Base-by-base conservation (phyloP, 208 protist genomes). In the Trichomonas tenax region DNA sequence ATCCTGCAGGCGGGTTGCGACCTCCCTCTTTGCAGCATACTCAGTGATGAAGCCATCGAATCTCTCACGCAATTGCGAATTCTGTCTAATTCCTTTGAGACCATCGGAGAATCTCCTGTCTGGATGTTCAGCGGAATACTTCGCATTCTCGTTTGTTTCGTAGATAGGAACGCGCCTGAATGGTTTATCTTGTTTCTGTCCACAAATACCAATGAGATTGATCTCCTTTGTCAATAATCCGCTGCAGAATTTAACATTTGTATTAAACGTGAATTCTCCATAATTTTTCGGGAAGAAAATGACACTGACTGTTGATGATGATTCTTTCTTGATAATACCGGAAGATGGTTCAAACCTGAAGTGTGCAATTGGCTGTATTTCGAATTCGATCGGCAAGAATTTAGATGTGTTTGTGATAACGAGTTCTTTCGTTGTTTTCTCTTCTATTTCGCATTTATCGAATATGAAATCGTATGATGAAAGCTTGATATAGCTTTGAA, bases 221-320 rank as follows among this genome's bases (percentile, higher is more conserved):
- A 89, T 89, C 10, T 89, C 17, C 38, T 89, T 89, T 21, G 10
- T 31, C 31, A 89, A 17, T 46, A 89, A 89, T 31, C 38, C 38
- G 23, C 40, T 38, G 17, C 9, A n/a, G 46, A 89, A 89, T 10
- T 31, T 46, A 31, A 89, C 82, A 89, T 44, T 31, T 23, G 82
- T 89, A 23, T 89, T 41, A 8, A 40, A 31, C 3, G 45, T 46
- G 40, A 58, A 93, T 38, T n/a, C 44, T 0, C 86, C 86, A 21
- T 38, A 93, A 93, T 93, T 93, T 93, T 51, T 48, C 3, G 86
- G 86, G 31, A 38, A 93, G 44, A 93, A 93, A 58, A 51, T 93
- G 6, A 93, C 45, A 34, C 34, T 93, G 1, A 93, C n/a, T 2
- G n/a, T 21, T 93, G 41, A 48, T n/a, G 11, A 38, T 48, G 44